Evolutionary conservation across 371 early-diverging fungal species (phyloP).

Genomic region (Mortierella sp.): DNA sequence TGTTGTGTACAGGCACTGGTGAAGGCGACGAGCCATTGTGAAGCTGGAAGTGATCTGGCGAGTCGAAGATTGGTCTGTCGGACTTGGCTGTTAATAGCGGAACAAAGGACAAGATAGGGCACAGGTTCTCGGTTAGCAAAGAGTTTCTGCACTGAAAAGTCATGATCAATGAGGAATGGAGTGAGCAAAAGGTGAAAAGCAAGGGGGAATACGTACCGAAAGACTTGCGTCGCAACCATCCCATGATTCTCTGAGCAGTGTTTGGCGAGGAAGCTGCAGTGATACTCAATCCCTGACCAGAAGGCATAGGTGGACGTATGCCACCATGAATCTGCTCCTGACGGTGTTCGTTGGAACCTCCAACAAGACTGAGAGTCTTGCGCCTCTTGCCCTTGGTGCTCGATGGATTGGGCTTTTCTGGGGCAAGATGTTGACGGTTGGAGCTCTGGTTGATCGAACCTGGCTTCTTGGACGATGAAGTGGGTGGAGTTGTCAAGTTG

Average conservation of each 20-base stretch:
- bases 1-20: slow-evolving; percentile 9
- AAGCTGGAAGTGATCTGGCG: slow-evolving; percentile 19
- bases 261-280: slow-evolving; percentile 53
- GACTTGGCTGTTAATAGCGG: slow-evolving; percentile 26
- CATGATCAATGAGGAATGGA: slow-evolving; percentile 2
- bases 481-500: slow-evolving; percentile 1
- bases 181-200: slow-evolving; percentile 6
- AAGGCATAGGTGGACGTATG: slow-evolving; percentile 32
- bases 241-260: slow-evolving; percentile 75
- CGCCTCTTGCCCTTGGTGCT: slow-evolving; percentile 62
- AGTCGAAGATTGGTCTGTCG: slow-evolving; percentile 24
- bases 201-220: slow-evolving; percentile 57
- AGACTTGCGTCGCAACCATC: slow-evolving; percentile 77
- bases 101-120: background rate
- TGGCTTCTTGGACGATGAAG: slow-evolving; percentile 35
- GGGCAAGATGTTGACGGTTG: slow-evolving; percentile 18
- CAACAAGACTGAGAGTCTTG: slow-evolving; percentile 65
- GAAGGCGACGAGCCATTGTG: slow-evolving; percentile 22
- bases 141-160: no score
- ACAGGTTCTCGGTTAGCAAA: no score
- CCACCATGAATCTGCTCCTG: slow-evolving; percentile 36
- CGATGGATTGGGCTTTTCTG: slow-evolving; percentile 25
- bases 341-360: slow-evolving; percentile 49
- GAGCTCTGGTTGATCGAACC: slow-evolving; percentile 44
- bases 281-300: slow-evolving; percentile 16